Conservation (phyloP, 2,329 filamentous ascomycete genomes). For the Botrytis aclada region DNA sequence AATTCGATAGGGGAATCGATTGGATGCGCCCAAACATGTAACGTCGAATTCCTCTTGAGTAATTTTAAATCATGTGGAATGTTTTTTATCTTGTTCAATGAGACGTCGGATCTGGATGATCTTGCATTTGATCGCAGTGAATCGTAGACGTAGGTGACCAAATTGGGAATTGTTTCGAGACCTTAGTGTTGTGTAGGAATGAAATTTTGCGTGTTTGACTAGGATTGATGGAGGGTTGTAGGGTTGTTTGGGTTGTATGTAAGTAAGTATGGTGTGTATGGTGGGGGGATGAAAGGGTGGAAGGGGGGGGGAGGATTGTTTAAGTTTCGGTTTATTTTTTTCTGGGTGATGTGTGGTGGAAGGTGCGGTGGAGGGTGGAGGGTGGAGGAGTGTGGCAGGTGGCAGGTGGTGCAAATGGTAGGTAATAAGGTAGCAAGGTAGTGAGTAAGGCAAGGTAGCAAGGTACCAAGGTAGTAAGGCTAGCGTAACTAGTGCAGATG, state of each 20-base stretch:
- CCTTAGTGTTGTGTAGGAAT: background rate
- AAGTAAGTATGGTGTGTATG: background rate
- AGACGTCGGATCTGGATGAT: slow-evolving; percentile 15
- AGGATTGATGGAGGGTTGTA: background rate
- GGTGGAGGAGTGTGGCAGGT: too few species aligned
- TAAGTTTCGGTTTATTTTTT: background rate
- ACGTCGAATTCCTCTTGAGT: background rate
- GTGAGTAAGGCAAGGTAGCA: too few species aligned
- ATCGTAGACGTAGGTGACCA: slow-evolving; percentile 1
- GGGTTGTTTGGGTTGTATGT: background rate
- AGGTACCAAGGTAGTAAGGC: background rate
- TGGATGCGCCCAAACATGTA: slow-evolving; percentile 9
- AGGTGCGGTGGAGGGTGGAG: background rate
- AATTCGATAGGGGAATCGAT: background rate
- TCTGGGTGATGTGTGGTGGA: background rate
- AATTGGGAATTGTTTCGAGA: background rate
- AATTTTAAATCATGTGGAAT: background rate
- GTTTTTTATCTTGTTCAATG: background rate
- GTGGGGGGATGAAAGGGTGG: background rate
- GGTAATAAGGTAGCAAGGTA: background rate
- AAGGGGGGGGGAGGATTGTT: background rate
- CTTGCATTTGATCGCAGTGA: slow-evolving; percentile 16
- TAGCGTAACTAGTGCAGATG: background rate
- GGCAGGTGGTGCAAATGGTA: background rate
- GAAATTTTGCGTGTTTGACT: background rate